phyloP scores from a whole-genome alignment of 1,284 basidiomycete species.

The Coriolopsis trogii region DNA sequence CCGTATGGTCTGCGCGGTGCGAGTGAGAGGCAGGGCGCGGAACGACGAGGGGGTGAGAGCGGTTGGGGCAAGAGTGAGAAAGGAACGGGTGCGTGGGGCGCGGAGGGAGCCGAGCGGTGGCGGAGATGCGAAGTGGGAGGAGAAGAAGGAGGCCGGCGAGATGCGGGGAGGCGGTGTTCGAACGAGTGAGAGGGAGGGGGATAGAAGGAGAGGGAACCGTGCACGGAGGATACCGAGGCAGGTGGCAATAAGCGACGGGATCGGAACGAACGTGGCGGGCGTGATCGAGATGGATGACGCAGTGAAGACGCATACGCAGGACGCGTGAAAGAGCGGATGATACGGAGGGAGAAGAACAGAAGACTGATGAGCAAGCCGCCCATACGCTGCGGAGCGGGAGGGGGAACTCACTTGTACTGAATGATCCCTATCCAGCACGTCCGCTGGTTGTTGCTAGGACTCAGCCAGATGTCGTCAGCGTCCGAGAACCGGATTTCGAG shows the following conservation, averaged over 20 bases:
- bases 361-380: slow-evolving; percentile 9
- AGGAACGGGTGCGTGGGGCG: background rate
- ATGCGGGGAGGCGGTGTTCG: background rate
- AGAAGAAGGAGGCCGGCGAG: background rate
- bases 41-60: background rate
- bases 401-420: slow-evolving; percentile 82
- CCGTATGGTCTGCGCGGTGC: slow-evolving; percentile 81
- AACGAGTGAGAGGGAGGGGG: background rate
- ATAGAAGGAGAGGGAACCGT: slow-evolving; percentile 4
- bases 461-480: slow-evolving; percentile 92
- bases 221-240: slow-evolving; percentile 1
- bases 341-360: slow-evolving; percentile 1
- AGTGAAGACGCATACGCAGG: background rate
- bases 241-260: slow-evolving; percentile 1
- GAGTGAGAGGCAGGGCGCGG: background rate
- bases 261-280: slow-evolving; percentile 9
- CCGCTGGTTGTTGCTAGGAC: slow-evolving; percentile 79
- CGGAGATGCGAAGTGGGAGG: background rate
- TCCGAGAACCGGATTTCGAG: slow-evolving; percentile 92
- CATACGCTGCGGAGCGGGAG: background rate
- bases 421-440: slow-evolving; percentile 97
- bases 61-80: background rate
- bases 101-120: background rate
- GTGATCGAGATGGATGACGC: no score
- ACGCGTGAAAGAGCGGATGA: background rate